Conservation (phyloP, 495 filamentous ascomycete species). For the Mycothermus thermophilus region DNA sequence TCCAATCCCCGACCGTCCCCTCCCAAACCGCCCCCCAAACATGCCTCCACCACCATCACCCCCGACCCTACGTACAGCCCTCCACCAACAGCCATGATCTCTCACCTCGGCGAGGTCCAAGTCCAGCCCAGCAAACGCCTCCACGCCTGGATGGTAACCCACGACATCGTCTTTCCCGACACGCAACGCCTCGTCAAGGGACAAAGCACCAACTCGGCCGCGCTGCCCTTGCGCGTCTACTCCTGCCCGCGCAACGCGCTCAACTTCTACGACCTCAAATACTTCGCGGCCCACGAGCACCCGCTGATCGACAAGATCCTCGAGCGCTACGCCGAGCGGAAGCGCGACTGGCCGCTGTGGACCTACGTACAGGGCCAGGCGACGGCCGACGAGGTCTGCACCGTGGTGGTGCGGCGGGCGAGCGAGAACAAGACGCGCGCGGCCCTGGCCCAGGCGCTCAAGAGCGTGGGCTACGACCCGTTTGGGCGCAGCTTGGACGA, state of each 20-base stretch:
- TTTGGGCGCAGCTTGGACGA: constrained; percentile 27
- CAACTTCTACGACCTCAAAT: constrained; percentile 12
- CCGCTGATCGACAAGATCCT: constrained; percentile 21
- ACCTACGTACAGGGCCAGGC: constrained; percentile 21
- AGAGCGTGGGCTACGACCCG: constrained; percentile 39
- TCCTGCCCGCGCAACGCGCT: constrained; percentile 12
- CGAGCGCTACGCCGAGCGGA: constrained; percentile 13
- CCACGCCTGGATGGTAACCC: too few species aligned
- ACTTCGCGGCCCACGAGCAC: constrained; percentile 20
- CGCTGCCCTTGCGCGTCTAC: constrained; percentile 2
- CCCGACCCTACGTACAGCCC: too few species aligned
- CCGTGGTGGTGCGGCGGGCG: constrained; percentile 38
- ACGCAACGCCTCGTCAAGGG: neutral
- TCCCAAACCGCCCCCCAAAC: too few species aligned
- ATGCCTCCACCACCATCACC: too few species aligned
- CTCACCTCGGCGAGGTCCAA: too few species aligned
- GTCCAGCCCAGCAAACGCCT: too few species aligned
- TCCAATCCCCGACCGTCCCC: too few species aligned
- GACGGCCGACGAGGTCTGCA: constrained; percentile 18
- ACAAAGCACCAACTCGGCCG: neutral
- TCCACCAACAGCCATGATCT: too few species aligned
- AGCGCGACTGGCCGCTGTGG: constrained; percentile 35
- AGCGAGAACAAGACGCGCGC: constrained; percentile 31
- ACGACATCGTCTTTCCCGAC: neutral
- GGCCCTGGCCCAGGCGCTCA: constrained; percentile 37